These are phyloP conservation scores for Buddleja alternifolia DNA, from an alignment of 257 asterid genomes.

Conservation along the genomic window DNA sequence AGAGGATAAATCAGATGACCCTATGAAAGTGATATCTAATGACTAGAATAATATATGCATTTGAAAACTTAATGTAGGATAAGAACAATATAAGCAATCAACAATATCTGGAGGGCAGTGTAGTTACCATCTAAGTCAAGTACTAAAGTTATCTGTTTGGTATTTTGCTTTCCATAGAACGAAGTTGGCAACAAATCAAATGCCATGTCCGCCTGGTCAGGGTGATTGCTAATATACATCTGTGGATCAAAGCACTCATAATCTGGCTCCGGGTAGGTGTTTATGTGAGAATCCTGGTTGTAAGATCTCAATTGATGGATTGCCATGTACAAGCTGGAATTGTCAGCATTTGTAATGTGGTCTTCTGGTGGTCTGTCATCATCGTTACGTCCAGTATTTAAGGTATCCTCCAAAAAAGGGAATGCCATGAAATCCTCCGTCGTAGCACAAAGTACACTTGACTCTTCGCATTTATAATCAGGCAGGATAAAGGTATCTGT, in stretches of 20 bases:
- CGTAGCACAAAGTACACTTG: slow-evolving; percentile 56
- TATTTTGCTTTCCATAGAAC: slow-evolving; percentile 48
- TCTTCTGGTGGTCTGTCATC: slow-evolving; percentile 51
- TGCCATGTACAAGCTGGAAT: slow-evolving; percentile 73
- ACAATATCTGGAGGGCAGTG: slow-evolving; percentile 5
- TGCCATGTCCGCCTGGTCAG: slow-evolving; percentile 60
- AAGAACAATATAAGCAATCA: not conserved
- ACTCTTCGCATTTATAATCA: slow-evolving; percentile 70
- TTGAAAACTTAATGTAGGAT: not conserved
- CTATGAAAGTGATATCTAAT: not conserved
- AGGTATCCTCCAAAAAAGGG: slow-evolving; percentile 65
- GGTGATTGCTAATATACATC: slow-evolving; percentile 69
- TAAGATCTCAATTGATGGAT: slow-evolving; percentile 68
- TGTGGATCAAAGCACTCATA: slow-evolving; percentile 88
- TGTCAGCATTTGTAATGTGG: slow-evolving; percentile 39
- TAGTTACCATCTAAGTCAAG: slow-evolving; percentile 94
- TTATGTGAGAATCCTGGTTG: slow-evolving; percentile 52
- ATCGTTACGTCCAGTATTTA: slow-evolving; percentile 48
- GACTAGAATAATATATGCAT: slow-evolving; percentile 5
- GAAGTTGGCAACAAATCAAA: slow-evolving; percentile 41
- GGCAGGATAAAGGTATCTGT: slow-evolving; percentile 49
- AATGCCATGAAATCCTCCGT: slow-evolving; percentile 65
- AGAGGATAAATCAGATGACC: slow-evolving; percentile 24
- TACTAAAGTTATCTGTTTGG: slow-evolving; percentile 66
- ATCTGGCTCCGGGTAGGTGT: slow-evolving; percentile 56